Percentiles rank a stretch among this genome's conserved stretches.
These are phyloP conservation scores for Mycena latifolia DNA, from an alignment of 768 basidiomycete species.

Conservation along the genomic window DNA sequence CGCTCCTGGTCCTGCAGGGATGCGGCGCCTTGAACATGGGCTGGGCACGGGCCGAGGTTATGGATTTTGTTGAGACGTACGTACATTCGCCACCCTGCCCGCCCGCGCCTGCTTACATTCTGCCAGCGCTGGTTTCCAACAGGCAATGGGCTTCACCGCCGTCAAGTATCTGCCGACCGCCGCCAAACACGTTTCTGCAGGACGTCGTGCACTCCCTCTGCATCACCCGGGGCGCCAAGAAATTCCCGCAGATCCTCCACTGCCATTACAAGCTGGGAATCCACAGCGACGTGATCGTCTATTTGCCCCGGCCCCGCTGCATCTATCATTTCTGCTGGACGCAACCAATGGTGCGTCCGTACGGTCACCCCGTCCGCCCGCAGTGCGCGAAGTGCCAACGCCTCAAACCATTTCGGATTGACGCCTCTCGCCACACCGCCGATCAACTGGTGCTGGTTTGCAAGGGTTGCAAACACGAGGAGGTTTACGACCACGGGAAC, in stretches of 20 bases:
- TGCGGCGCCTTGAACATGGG: not conserved
- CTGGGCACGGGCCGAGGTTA: not conserved
- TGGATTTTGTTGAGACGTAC: not conserved
- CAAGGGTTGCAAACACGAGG: not conserved
- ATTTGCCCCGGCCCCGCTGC: not conserved
- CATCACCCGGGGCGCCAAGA: not conserved
- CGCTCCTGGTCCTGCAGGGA: not conserved
- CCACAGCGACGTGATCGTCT: slow-evolving; percentile 1
- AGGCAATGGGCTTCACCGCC: not conserved
- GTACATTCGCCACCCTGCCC: not conserved
- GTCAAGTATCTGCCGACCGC: not conserved
- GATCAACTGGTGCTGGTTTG: not conserved
- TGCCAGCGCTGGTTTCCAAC: not conserved
- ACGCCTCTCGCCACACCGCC: not conserved
- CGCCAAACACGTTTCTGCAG: slow-evolving; percentile 1
- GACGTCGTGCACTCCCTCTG: not conserved
- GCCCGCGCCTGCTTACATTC: not conserved
- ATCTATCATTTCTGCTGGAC: not conserved
- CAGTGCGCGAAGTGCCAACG: not conserved
- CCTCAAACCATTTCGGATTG: not conserved
- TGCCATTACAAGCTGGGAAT: not conserved
- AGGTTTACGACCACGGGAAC: no score
- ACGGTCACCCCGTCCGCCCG: not conserved
- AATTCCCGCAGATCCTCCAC: not conserved
- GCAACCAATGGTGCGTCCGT: not conserved